These are phyloP conservation scores for Shiraia sp. DNA, from an alignment of 2,329 filamentous ascomycete species.

Conservation along the genomic window DNA sequence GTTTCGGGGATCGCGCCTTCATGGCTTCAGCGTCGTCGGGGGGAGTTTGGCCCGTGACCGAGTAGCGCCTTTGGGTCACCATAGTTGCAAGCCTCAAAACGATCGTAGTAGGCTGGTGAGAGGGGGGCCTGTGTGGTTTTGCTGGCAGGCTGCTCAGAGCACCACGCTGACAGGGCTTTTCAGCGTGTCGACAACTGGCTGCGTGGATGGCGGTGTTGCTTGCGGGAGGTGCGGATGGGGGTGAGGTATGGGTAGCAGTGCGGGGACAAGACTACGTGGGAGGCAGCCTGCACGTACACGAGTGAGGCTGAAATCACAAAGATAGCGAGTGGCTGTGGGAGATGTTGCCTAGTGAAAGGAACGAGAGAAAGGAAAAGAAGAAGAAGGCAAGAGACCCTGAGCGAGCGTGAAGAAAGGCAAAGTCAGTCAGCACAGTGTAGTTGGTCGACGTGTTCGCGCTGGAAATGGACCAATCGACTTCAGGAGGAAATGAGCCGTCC, in stretches of 20 bases:
- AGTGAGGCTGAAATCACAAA: not conserved
- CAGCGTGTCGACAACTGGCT: no score
- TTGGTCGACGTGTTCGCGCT: not conserved
- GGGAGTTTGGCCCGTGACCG: slow-evolving; percentile 42
- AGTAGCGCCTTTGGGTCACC: slow-evolving; percentile 42
- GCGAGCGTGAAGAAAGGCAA: not conserved
- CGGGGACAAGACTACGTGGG: not conserved
- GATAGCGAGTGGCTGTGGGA: no score
- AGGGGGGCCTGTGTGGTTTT: no score
- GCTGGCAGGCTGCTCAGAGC: slow-evolving; percentile 27
- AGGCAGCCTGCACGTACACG: slow-evolving; percentile 1
- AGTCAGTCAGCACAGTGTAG: not conserved
- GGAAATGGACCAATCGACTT: slow-evolving; percentile 1
- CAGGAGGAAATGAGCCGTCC: slow-evolving; percentile 22
- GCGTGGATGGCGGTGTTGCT: slow-evolving; percentile 12
- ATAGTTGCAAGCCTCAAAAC: slow-evolving; percentile 13
- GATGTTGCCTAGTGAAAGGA: slow-evolving; percentile 4
- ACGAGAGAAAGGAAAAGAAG: not conserved
- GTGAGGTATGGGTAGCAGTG: not conserved
- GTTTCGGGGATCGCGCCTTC: slow-evolving; percentile 40
- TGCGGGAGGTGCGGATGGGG: slow-evolving; percentile 18
- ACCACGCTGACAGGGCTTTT: no score
- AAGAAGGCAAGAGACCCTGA: slow-evolving; percentile 1
- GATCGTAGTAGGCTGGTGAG: not conserved
- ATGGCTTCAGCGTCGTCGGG: slow-evolving; percentile 38